phyloP scores from a whole-genome alignment of 805 yeast genomes.

The Wickerhamiella domercqiae region DNA sequence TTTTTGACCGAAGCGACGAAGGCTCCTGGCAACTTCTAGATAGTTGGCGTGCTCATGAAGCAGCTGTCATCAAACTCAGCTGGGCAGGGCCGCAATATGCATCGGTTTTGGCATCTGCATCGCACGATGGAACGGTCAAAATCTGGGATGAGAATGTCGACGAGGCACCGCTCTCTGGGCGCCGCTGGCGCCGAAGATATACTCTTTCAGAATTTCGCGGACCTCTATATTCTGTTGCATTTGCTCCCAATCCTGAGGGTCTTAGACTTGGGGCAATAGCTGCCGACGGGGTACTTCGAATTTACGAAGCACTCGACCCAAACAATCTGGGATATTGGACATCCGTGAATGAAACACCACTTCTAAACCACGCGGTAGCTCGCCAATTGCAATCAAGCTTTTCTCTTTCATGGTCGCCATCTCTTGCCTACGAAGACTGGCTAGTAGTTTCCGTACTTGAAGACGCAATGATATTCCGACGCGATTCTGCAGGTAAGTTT shows the following conservation, averaged over 20 bases:
- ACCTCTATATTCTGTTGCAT: conserved; percentile 76
- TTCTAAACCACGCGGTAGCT: conserved; percentile 53
- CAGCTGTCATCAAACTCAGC: conserved; percentile 61
- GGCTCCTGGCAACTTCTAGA: conserved; percentile 75
- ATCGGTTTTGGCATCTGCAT: conserved; percentile 69
- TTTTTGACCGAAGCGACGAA: conserved; percentile 45
- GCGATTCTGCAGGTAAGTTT: conserved; percentile 31
- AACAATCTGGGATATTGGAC: conserved; percentile 77
- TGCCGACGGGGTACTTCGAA: conserved; percentile 68
- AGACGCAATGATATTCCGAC: conserved; percentile 60
- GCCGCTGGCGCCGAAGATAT: conserved; percentile 64
- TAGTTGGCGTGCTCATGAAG: conserved; percentile 91
- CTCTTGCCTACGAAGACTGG: conserved; percentile 67
- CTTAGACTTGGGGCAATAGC: conserved; percentile 76
- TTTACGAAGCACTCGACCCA: conserved; percentile 82
- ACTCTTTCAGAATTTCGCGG: conserved; percentile 78
- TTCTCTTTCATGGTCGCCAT: conserved; percentile 80
- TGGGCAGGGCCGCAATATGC: conserved; percentile 97
- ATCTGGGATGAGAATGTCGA: conserved; percentile 84
- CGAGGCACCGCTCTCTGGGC: conserved; percentile 60
- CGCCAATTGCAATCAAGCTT: conserved; percentile 73
- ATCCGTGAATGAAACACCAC: conserved; percentile 49
- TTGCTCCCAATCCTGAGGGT: conserved; percentile 76
- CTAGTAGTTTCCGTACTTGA: conserved; percentile 74
- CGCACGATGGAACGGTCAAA: conserved; percentile 78